Percentiles rank a stretch among this genome's conserved stretches.
These are phyloP conservation scores for Aegilops sharonensis DNA, from an alignment of 176 grass and related monocot genomes.

Conservation along the genomic window DNA sequence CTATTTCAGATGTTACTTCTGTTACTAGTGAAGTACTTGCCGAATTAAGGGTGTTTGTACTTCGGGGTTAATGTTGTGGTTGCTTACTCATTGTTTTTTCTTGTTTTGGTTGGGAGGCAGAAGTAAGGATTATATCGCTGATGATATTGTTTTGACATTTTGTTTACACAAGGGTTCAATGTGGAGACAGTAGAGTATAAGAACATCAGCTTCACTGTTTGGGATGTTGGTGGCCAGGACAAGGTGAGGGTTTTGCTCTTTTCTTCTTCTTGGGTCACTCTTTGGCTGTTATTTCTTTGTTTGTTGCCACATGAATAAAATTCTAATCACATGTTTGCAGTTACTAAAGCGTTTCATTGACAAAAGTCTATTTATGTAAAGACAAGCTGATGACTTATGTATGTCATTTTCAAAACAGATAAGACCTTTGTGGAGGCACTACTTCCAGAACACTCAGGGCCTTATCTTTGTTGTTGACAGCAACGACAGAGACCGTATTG, in stretches of 20 bases:
- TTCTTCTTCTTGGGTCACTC: background rate
- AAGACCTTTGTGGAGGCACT: slow-evolving; percentile 34
- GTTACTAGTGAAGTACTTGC: background rate
- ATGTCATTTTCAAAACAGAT: slow-evolving; percentile 21
- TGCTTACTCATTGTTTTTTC: background rate
- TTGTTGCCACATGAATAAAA: background rate
- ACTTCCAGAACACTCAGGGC: slow-evolving; percentile 38
- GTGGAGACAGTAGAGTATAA: slow-evolving; percentile 25
- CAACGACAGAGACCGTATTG: slow-evolving; percentile 31
- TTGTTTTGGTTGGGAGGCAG: background rate
- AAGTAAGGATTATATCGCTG: background rate
- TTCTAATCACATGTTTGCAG: background rate
- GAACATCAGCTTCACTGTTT: slow-evolving; percentile 28
- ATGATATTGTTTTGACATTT: background rate
- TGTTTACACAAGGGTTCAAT: slow-evolving; percentile 2
- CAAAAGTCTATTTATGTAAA: slow-evolving; percentile 16
- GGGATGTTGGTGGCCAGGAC: slow-evolving; percentile 30
- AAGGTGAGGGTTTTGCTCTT: slow-evolving; percentile 1
- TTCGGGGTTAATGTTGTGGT: background rate
- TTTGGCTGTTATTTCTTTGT: background rate
- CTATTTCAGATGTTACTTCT: background rate
- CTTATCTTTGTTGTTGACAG: slow-evolving; percentile 35
- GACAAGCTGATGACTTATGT: background rate
- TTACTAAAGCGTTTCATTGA: background rate
- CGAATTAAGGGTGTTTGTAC: background rate